phyloP scores from a whole-genome alignment of 371 early-diverging fungal genomes.

The Circinella minor region DNA sequence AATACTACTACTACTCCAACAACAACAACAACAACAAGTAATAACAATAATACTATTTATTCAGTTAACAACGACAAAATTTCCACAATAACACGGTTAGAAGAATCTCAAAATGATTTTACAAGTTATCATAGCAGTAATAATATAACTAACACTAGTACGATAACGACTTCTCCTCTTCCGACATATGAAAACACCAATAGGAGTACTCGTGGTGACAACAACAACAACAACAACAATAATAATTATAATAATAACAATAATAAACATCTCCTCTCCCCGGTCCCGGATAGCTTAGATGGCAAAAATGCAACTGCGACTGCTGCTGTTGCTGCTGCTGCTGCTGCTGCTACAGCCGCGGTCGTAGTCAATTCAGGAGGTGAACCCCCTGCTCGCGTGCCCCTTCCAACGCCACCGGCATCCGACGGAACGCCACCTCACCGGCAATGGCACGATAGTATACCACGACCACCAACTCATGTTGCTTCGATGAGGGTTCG shows the following conservation, averaged over 20 bases:
- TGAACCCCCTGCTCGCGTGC: conserved; percentile 16
- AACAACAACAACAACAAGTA: no score
- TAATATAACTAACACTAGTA: not conserved
- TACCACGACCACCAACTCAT: not conserved
- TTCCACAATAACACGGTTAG: not conserved
- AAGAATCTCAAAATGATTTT: not conserved
- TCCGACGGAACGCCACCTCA: conserved; percentile 19
- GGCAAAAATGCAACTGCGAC: not conserved
- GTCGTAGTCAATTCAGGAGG: conserved; percentile 12
- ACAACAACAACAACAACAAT: not conserved
- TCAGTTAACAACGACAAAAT: no score
- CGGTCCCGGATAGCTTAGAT: conserved; percentile 16
- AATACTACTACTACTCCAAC: not conserved
- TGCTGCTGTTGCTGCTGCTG: conserved; percentile 6
- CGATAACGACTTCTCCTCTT: not conserved
- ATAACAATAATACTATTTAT: no score
- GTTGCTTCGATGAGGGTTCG: not conserved
- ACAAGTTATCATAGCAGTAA: not conserved
- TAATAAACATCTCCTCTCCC: conserved; percentile 14
- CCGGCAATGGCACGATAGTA: conserved; percentile 11
- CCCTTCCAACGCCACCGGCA: conserved; percentile 20
- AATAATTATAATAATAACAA: not conserved
- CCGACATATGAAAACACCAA: not conserved
- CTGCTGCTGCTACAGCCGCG: conserved; percentile 8
- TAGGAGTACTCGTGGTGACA: not conserved